A percentile compares a stretch with the other conserved stretches of the same genome.
Conservation (phyloP, 805 yeast genomes). For the Schwanniomyces sp. region DNA sequence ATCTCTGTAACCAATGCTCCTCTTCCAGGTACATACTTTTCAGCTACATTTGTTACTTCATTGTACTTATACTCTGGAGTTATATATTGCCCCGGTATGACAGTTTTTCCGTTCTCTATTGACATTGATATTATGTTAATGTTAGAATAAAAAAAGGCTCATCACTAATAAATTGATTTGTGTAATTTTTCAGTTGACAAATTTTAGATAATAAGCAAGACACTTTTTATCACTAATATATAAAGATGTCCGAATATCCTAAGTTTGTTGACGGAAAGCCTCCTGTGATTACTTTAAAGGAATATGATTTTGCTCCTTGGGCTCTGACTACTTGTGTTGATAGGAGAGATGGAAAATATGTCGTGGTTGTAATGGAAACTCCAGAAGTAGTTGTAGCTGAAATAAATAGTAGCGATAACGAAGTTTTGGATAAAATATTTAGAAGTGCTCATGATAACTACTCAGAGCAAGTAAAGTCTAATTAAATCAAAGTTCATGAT, state of each 20-base stretch:
- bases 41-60: conserved; percentile 19
- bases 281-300: conserved; percentile 43
- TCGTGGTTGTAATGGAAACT: conserved; percentile 46
- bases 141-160: neutral
- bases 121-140: neutral
- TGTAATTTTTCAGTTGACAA: neutral
- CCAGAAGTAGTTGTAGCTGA: conserved; percentile 45
- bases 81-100: conserved; percentile 81
- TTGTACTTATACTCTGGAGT: conserved; percentile 51
- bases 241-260: conserved; percentile 33
- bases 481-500: neutral
- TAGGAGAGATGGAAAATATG: conserved; percentile 27
- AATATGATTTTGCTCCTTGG: conserved; percentile 56
- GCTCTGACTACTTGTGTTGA: conserved; percentile 52
- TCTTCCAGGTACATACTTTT: conserved; percentile 57
- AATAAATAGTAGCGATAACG: conserved; percentile 35
- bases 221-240: neutral
- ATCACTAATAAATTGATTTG: neutral
- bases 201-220: neutral
- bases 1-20: conserved; percentile 60
- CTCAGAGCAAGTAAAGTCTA: conserved; percentile 8
- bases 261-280: conserved; percentile 44
- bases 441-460: conserved; percentile 42
- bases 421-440: conserved; percentile 45
- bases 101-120: conserved; percentile 18